Evolutionary conservation across 352 stramenopile species (phyloP).

Genomic region (Elongisporangium prolatum): DNA sequence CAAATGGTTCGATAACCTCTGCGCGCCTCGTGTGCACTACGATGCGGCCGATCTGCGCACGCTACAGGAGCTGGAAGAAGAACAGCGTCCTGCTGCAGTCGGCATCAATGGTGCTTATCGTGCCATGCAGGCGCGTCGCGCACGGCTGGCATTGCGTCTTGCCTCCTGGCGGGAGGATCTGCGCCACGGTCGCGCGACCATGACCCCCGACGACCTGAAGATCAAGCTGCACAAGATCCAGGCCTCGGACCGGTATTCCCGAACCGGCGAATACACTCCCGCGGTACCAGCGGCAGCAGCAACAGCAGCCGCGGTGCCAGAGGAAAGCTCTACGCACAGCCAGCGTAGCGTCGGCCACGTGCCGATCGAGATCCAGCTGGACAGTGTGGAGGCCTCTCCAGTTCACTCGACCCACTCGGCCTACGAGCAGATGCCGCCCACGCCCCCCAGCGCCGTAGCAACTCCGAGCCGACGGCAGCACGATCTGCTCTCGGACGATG

Average conservation of each 20-base stretch:
- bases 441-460: slow-evolving; percentile 11
- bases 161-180: slow-evolving; percentile 66
- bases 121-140: slow-evolving; percentile 43
- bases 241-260: slow-evolving; percentile 14
- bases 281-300: slow-evolving; percentile 15
- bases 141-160: slow-evolving; percentile 43
- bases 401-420: slow-evolving; percentile 16
- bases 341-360: slow-evolving; percentile 12
- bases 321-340: neutral
- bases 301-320: neutral
- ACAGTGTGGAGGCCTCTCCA: slow-evolving; percentile 30
- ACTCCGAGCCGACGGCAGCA: neutral
- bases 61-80: slow-evolving; percentile 47
- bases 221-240: slow-evolving; percentile 56
- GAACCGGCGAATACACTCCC: slow-evolving; percentile 1
- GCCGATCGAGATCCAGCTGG: slow-evolving; percentile 38
- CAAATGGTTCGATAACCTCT: slow-evolving; percentile 10
- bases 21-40: slow-evolving; percentile 33
- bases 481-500: neutral
- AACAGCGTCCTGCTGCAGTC: slow-evolving; percentile 22
- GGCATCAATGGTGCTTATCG: slow-evolving; percentile 56
- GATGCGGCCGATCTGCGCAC: slow-evolving; percentile 49
- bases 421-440: slow-evolving; percentile 25
- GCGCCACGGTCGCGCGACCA: slow-evolving; percentile 12
- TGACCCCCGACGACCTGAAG: slow-evolving; percentile 27